Percentiles rank a stretch among this genome's conserved stretches.
phyloP scores from a whole-genome alignment of 768 basidiomycete species.

The Boletus insuetus region DNA sequence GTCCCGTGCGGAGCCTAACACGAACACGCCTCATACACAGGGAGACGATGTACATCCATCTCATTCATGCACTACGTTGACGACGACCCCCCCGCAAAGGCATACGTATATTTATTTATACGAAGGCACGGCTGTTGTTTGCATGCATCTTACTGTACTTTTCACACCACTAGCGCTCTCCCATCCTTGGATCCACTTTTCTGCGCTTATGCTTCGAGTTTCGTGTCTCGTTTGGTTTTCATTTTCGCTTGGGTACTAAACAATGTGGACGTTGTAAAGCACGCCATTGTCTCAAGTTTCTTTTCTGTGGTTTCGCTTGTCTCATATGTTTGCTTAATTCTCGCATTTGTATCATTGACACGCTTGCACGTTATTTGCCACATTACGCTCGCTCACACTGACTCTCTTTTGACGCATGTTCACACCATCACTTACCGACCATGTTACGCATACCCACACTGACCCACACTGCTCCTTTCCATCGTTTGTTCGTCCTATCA shows the following conservation, averaged over 20 bases:
- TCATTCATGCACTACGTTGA: constrained; percentile 17
- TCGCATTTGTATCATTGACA: constrained; percentile 23
- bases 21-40: neutral
- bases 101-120: constrained; percentile 31
- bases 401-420: neutral
- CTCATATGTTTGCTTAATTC: constrained; percentile 32
- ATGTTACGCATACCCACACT: neutral
- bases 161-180: neutral
- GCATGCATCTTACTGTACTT: constrained; percentile 22
- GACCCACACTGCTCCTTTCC: constrained; percentile 4
- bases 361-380: constrained; percentile 2
- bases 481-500: constrained; percentile 7
- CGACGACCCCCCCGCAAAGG: constrained; percentile 19
- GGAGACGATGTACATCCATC: neutral
- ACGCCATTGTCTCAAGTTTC: neutral
- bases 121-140: constrained; percentile 19
- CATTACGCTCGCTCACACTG: constrained; percentile 2
- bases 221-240: constrained; percentile 7
- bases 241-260: constrained; percentile 3
- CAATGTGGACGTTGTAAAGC: constrained; percentile 14
- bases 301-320: constrained; percentile 7
- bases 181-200: neutral
- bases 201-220: constrained; percentile 9
- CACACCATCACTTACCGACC: constrained; percentile 2
- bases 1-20: constrained; percentile 27